Evolutionary conservation across 495 filamentous ascomycete species (phyloP).

Genomic region (Trichodelitschia bisporula): DNA sequence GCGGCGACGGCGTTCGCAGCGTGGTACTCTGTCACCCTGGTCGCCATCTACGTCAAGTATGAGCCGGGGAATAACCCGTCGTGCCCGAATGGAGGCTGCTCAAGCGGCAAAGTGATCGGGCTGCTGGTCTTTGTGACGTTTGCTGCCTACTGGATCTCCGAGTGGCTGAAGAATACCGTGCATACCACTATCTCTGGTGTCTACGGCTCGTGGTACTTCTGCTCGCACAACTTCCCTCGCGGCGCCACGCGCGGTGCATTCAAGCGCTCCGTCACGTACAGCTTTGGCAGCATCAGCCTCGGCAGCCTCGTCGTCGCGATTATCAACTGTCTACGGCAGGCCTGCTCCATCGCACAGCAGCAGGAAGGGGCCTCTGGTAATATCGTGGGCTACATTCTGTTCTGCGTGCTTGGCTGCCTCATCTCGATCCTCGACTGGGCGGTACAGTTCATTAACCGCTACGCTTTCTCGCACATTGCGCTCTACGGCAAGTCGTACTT

Average conservation of each 20-base stretch:
- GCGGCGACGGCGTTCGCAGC: constrained; percentile 41
- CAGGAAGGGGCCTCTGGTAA: constrained; percentile 41
- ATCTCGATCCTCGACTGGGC: constrained; percentile 66
- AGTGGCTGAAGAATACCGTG: constrained; percentile 79
- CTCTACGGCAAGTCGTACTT: constrained; percentile 77
- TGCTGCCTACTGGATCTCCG: constrained; percentile 75
- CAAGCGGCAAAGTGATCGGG: constrained; percentile 51
- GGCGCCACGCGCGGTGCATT: constrained; percentile 57
- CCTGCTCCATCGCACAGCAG: constrained; percentile 45
- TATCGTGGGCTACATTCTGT: constrained; percentile 35
- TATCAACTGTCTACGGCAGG: constrained; percentile 59
- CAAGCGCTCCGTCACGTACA: constrained; percentile 58
- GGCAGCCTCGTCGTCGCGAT: constrained; percentile 71
- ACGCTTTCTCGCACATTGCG: constrained; percentile 80
- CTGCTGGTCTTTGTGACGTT: constrained; percentile 73
- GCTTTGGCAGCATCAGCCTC: constrained; percentile 72
- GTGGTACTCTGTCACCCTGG: constrained; percentile 34
- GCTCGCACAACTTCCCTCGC: constrained; percentile 39
- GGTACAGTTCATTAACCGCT: constrained; percentile 55
- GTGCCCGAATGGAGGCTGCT: constrained; percentile 45
- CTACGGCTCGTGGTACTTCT: constrained; percentile 89
- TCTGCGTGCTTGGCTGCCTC: constrained; percentile 49
- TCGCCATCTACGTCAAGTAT: constrained; percentile 57
- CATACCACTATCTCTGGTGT: constrained; percentile 72
- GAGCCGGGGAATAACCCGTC: constrained; percentile 43